Conservation (phyloP, 163 green algal species). For the Coccomyxa subellipsoidea region DNA sequence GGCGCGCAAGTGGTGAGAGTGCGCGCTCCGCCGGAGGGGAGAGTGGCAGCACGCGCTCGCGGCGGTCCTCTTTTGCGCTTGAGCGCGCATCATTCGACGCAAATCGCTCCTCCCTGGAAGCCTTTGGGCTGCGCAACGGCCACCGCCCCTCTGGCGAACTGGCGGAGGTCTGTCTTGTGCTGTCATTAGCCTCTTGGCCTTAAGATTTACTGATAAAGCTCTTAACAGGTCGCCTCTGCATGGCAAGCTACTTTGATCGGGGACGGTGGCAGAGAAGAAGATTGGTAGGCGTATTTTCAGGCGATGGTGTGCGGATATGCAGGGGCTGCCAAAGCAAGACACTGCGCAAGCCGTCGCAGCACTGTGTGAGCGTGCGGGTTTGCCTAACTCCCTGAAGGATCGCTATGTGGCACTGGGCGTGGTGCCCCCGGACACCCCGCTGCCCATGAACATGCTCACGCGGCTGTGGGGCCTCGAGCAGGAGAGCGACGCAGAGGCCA, state of each 20-base stretch:
- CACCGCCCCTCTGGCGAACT: not conserved
- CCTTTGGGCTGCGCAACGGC: conserved; percentile 19
- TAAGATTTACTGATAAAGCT: too few relatives aligned
- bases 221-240: too few relatives aligned
- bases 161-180: not conserved
- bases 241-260: too few relatives aligned
- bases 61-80: conserved; percentile 40
- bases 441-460: conserved; percentile 53
- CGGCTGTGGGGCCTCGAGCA: conserved; percentile 48
- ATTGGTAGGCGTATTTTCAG: too few relatives aligned
- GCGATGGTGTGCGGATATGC: too few relatives aligned
- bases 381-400: not conserved
- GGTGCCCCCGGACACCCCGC: conserved; percentile 54
- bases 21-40: conserved; percentile 52
- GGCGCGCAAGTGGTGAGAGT: not conserved
- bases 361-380: not conserved
- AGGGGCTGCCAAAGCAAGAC: conserved; percentile 12
- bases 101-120: conserved; percentile 42
- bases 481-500: conserved; percentile 27
- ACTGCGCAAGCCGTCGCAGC: conserved; percentile 10
- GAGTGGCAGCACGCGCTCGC: conserved; percentile 2
- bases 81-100: conserved; percentile 43
- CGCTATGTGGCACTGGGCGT: conserved; percentile 37
- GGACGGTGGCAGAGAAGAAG: too few relatives aligned
- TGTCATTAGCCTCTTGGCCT: too few relatives aligned